A percentile compares a stretch with the other conserved stretches of the same genome.
Evolutionary conservation across 148 eudicot species (phyloP).

Genomic region (Rhododendron mucronatum): DNA sequence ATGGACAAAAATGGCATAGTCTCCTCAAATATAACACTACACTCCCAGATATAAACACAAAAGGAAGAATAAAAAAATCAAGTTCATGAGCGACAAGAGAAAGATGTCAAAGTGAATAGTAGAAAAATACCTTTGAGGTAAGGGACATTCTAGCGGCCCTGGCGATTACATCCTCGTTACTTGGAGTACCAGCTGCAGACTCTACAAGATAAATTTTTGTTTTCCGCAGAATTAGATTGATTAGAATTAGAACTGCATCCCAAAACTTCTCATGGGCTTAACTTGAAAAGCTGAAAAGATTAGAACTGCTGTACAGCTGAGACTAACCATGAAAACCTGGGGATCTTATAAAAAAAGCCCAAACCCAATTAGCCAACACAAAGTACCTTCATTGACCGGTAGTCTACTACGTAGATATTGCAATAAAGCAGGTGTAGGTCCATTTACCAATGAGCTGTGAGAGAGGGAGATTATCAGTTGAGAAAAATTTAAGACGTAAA

Average conservation of each 20-base stretch:
- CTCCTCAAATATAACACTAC: background rate
- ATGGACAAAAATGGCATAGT: background rate
- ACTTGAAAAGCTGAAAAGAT: conserved; percentile 2
- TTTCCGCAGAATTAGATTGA: background rate
- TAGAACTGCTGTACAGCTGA: background rate
- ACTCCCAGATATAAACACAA: background rate
- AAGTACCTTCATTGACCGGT: conserved; percentile 78
- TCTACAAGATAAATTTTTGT: conserved; percentile 37
- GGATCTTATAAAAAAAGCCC: background rate
- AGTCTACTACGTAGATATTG: conserved; percentile 89
- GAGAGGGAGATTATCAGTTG: conserved; percentile 1
- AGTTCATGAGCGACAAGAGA: background rate
- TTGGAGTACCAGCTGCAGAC: conserved; percentile 46
- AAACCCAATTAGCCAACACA: background rate
- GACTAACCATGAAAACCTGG: background rate
- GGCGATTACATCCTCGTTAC: conserved; percentile 62
- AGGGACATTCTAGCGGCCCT: conserved; percentile 83
- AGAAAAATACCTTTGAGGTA: conserved; percentile 60
- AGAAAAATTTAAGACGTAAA: background rate
- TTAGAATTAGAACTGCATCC: background rate
- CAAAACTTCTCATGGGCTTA: background rate
- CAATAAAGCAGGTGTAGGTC: conserved; percentile 84
- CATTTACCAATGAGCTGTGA: conserved; percentile 71
- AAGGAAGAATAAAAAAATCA: background rate
- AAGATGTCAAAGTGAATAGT: background rate